These are phyloP conservation scores for Neurospora sp. DNA, from an alignment of 2,329 filamentous ascomycete species.

Conservation along the genomic window DNA sequence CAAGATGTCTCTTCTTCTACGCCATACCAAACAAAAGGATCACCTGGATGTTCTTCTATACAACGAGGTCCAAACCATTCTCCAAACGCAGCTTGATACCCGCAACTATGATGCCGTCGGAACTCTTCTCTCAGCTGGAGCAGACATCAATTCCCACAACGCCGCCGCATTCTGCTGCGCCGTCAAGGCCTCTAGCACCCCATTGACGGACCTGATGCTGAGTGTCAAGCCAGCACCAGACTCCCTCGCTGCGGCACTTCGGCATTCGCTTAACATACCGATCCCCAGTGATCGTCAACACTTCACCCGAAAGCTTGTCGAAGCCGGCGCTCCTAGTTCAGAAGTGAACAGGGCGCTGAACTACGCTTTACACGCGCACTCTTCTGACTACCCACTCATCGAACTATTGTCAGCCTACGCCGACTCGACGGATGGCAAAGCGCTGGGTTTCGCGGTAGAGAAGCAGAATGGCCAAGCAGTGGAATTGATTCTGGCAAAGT, in stretches of 20 bases:
- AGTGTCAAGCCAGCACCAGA: slow-evolving; percentile 27
- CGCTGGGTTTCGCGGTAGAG: slow-evolving; percentile 35
- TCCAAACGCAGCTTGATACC: slow-evolving; percentile 26
- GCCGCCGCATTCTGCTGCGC: slow-evolving; percentile 41
- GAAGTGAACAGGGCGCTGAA: slow-evolving; percentile 43
- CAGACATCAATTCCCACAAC: slow-evolving; percentile 44
- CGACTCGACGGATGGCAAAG: slow-evolving; percentile 40
- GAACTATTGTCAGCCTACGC: slow-evolving; percentile 34
- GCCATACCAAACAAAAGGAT: slow-evolving; percentile 31
- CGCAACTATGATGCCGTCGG: slow-evolving; percentile 35
- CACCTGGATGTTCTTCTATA: slow-evolving; percentile 36
- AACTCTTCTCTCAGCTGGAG: slow-evolving; percentile 38
- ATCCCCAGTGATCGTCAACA: slow-evolving; percentile 41
- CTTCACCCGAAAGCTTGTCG: slow-evolving; percentile 39
- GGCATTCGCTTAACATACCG: slow-evolving; percentile 39
- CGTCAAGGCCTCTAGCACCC: slow-evolving; percentile 33
- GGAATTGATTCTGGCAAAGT: slow-evolving; percentile 32
- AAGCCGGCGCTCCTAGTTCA: slow-evolving; percentile 34
- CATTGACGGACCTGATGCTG: slow-evolving; percentile 40
- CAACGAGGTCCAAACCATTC: slow-evolving; percentile 38
- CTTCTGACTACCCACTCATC: slow-evolving; percentile 39
- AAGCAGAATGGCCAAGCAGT: slow-evolving; percentile 36
- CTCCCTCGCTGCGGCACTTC: slow-evolving; percentile 40
- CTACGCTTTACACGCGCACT: slow-evolving; percentile 37
- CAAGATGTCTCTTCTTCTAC: slow-evolving; percentile 39